Evolutionary conservation across 495 filamentous ascomycete genomes (phyloP).

Genomic region (Pyronema omphalodes): DNA sequence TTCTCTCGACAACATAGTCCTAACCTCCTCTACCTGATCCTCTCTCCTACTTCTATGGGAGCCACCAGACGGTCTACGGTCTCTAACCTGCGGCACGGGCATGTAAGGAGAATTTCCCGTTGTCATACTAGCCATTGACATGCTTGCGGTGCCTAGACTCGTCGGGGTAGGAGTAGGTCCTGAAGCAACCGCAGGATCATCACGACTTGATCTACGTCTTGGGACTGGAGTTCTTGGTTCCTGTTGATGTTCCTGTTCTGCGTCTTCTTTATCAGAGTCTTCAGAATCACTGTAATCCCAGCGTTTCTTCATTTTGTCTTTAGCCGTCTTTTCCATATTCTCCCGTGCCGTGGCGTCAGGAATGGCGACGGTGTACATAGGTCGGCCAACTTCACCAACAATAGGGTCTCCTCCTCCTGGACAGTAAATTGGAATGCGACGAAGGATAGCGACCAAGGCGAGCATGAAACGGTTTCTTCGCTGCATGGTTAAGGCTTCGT

Average conservation of each 20-base stretch:
- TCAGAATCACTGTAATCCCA: slow-evolving; percentile 24
- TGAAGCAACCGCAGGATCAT: not conserved
- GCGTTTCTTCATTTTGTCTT: slow-evolving; percentile 43
- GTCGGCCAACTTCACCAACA: slow-evolving; percentile 50
- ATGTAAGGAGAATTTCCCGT: not conserved
- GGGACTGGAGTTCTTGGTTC: not conserved
- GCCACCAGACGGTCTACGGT: slow-evolving; percentile 1
- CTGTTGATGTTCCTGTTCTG: slow-evolving; percentile 12
- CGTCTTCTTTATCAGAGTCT: slow-evolving; percentile 3
- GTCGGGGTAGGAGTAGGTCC: not conserved
- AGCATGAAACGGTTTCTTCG: slow-evolving; percentile 94
- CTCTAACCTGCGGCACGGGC: not conserved
- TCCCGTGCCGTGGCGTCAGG: slow-evolving; percentile 42
- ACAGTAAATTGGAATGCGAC: slow-evolving; percentile 67
- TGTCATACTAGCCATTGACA: not conserved
- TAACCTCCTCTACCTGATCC: slow-evolving; percentile 25
- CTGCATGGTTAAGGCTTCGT: slow-evolving; percentile 62
- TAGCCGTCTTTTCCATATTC: slow-evolving; percentile 39
- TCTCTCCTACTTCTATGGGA: slow-evolving; percentile 15
- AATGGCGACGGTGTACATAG: slow-evolving; percentile 55
- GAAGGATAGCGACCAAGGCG: slow-evolving; percentile 68
- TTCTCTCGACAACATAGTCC: slow-evolving; percentile 26
- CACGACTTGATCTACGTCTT: slow-evolving; percentile 3
- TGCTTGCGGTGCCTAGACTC: not conserved
- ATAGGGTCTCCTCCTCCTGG: slow-evolving; percentile 55